Percentiles rank a stretch among this genome's conserved stretches.
Evolutionary conservation across 352 stramenopile genomes (phyloP).

Genomic region (Phytophthora pisi): DNA sequence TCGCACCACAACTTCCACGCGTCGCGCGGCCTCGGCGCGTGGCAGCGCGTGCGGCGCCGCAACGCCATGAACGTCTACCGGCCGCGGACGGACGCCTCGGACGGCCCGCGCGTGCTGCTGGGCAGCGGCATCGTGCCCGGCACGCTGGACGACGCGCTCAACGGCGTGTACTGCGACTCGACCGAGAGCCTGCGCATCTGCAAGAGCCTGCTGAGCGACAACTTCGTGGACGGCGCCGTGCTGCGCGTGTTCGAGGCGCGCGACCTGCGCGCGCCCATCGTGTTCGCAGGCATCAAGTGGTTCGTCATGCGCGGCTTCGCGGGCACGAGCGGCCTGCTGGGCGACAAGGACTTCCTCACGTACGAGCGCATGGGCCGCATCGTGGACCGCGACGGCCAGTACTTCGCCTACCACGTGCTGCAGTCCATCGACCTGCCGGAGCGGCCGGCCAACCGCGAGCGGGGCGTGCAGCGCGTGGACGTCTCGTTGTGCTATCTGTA

Average conservation of each 20-base stretch:
- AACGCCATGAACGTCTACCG: slow-evolving; percentile 57
- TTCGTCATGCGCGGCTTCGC: slow-evolving; percentile 48
- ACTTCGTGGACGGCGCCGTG: slow-evolving; percentile 58
- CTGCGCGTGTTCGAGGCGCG: slow-evolving; percentile 58
- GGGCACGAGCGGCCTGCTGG: slow-evolving; percentile 39
- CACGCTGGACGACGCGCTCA: slow-evolving; percentile 53
- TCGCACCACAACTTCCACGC: slow-evolving; percentile 57
- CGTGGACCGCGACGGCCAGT: slow-evolving; percentile 48
- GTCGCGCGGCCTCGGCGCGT: slow-evolving; percentile 36
- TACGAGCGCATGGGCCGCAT: slow-evolving; percentile 73
- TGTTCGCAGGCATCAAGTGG: slow-evolving; percentile 72
- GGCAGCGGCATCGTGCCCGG: slow-evolving; percentile 59
- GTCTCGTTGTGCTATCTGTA: slow-evolving; percentile 67
- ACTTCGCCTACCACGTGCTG: slow-evolving; percentile 65
- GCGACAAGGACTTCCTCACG: slow-evolving; percentile 57
- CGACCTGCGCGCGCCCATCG: slow-evolving; percentile 47
- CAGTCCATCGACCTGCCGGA: slow-evolving; percentile 63
- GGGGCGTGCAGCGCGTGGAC: slow-evolving; percentile 40
- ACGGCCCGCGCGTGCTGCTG: slow-evolving; percentile 38
- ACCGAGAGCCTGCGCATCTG: slow-evolving; percentile 59
- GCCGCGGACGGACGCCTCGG: slow-evolving; percentile 16
- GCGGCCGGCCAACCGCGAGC: slow-evolving; percentile 45
- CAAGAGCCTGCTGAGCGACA: slow-evolving; percentile 55
- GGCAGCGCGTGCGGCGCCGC: slow-evolving; percentile 55
- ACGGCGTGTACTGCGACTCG: slow-evolving; percentile 57